These are phyloP conservation scores for Thalassiosira profunda DNA, from an alignment of 108 stramenopile genomes.

Conservation along the genomic window DNA sequence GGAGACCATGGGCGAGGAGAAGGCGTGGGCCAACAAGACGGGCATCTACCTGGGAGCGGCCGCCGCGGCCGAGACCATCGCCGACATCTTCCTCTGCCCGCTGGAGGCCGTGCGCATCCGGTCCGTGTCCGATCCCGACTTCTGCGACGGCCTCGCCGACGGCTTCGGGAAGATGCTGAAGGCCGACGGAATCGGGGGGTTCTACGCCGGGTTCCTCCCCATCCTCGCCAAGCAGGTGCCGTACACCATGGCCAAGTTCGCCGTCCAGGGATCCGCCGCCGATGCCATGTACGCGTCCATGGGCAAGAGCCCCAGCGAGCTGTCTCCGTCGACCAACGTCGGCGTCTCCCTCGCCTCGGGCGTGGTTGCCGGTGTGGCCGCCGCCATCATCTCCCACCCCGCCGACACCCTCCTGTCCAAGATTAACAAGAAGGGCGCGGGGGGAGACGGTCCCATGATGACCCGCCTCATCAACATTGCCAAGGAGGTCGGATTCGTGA, in stretches of 20 bases:
- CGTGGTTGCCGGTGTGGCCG: slow-evolving; percentile 98
- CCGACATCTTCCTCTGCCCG: slow-evolving; percentile 98
- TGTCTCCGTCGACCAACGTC: slow-evolving; percentile 66
- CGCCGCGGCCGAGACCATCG: slow-evolving; percentile 95
- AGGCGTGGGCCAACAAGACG: slow-evolving; percentile 96
- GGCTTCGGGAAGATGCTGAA: slow-evolving; percentile 92
- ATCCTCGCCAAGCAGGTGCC: slow-evolving; percentile 99
- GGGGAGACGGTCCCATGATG: slow-evolving; percentile 93
- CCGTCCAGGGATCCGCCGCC: slow-evolving; percentile 96
- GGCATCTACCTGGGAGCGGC: slow-evolving; percentile 94
- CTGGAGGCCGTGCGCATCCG: slow-evolving; percentile 98
- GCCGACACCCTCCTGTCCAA: slow-evolving; percentile 98
- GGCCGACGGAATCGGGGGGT: slow-evolving; percentile 91
- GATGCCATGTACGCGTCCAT: slow-evolving; percentile 89
- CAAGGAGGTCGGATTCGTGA: slow-evolving; percentile 94
- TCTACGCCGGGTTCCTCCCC: slow-evolving; percentile 97
- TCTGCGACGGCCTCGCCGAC: slow-evolving; percentile 87
- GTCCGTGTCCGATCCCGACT: slow-evolving; percentile 95
- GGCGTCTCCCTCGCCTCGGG: slow-evolving; percentile 92
- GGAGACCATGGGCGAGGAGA: slow-evolving; percentile 83
- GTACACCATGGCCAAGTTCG: slow-evolving; percentile 99
- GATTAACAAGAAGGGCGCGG: slow-evolving; percentile 98
- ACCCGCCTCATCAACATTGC: slow-evolving; percentile 93
- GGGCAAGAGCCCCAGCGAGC: slow-evolving; percentile 77
- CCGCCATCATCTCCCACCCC: slow-evolving; percentile 99